Evolutionary conservation across 495 filamentous ascomycete species (phyloP), one percentile per base, ranked within the genome.

Genomic region (Xylaria longipes): DNA sequence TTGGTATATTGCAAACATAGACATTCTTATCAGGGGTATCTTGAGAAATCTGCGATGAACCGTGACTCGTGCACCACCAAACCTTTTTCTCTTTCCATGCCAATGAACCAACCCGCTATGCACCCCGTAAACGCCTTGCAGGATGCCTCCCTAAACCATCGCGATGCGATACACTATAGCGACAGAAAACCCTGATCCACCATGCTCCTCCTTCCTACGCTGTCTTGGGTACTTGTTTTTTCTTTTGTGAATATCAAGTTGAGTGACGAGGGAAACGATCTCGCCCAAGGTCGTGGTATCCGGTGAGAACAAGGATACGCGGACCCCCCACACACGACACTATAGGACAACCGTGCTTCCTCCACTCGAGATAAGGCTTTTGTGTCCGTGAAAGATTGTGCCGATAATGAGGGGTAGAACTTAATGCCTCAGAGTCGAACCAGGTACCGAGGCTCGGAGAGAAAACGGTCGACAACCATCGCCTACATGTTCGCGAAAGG

Each of bases 11-110:
- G 15, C 4, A 60, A 60, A 37, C 27, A 15, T 12, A 48, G 20
- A 33, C 31, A 69, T 17, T 45, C 43, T 17, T 17, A 61, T 9
- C 22, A 17, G 31, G 71, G 71, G 71, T 72, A 72, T 72, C 71
- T 68, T 56, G 50, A 50, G 39, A 72, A 72, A 56, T 68, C 64
- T 22, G 41, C 41, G 41, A 58, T 48, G 17, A 56, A 37, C 54
- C 54, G 31, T 46, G 43, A 11, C 46, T 50, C 25, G 52, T 31
- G 41, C 54, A 31, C 65, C 5, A 31, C n/a, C 48, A 45, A 25
- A 25, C 35, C 31, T 37, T n/a, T 2, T 60, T n/a, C 4, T 27
- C 4, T 29, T 2, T n/a, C 57, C 57, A 25, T 62, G 37, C 56
- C 15, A 12, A 27, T 20, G 7, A 57, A 41, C 50, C 33, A 4